A percentile compares a stretch with the other conserved stretches of the same genome.
These are phyloP conservation scores for Bolboschoenus planiculmis DNA, from an alignment of 176 grass and related monocot species.

Conservation along the genomic window DNA sequence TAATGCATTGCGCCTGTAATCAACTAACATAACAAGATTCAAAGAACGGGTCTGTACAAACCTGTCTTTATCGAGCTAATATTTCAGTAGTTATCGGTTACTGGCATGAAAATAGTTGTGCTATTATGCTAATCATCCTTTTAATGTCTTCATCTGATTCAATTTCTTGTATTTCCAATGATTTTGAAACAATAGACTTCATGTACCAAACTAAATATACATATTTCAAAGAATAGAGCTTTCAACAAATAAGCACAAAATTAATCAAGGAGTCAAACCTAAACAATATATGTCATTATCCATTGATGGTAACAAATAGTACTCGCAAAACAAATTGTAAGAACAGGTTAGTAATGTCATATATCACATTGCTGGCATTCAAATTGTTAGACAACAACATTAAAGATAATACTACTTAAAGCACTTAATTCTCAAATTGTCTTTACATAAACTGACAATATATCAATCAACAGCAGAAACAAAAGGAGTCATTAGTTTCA, in stretches of 20 bases:
- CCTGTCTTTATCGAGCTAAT: neutral
- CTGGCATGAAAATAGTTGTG: neutral
- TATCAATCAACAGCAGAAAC: conserved; percentile 19
- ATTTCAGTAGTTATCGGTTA: neutral
- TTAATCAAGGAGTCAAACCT: neutral
- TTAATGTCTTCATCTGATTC: neutral
- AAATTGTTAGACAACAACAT: neutral
- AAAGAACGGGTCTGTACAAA: neutral
- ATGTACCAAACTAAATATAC: neutral
- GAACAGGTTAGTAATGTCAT: neutral
- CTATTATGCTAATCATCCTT: neutral
- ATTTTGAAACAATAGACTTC: neutral
- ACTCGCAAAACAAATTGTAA: neutral
- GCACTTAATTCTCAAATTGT: conserved; percentile 8
- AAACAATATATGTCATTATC: neutral
- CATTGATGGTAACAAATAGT: conserved; percentile 5
- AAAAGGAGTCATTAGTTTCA: conserved; percentile 13
- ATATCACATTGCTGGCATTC: neutral
- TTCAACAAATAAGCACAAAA: neutral
- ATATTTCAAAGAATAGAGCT: neutral
- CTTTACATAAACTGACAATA: conserved; percentile 15
- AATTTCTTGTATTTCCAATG: neutral
- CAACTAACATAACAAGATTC: neutral
- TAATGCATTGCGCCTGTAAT: neutral
- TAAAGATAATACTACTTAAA: neutral